Conservation (phyloP, 164 flowering plant genomes). For the Vitis cinerea region DNA sequence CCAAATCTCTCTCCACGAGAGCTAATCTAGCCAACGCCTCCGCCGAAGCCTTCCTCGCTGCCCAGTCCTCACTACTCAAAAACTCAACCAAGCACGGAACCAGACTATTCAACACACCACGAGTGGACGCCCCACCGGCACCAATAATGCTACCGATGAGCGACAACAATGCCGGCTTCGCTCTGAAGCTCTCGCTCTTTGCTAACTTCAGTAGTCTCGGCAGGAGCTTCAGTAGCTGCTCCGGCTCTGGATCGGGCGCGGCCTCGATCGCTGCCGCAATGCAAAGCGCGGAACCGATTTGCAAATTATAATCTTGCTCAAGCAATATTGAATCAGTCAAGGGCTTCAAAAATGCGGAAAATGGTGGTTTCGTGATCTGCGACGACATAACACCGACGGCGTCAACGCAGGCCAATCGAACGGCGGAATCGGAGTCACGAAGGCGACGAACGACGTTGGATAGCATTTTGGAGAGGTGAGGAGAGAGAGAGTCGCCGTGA, state of each 20-base stretch:
- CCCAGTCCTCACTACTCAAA: constrained; percentile 83
- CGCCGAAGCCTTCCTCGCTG: constrained; percentile 80
- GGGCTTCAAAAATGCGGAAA: constrained; percentile 55
- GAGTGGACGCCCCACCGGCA: constrained; percentile 45
- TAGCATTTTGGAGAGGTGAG: constrained; percentile 65
- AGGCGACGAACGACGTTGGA: constrained; percentile 61
- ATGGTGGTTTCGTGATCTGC: constrained; percentile 46
- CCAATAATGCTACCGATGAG: constrained; percentile 58
- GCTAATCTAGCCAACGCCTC: constrained; percentile 73
- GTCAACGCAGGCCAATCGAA: constrained; percentile 70
- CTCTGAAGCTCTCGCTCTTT: constrained; percentile 65
- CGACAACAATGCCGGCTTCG: constrained; percentile 67
- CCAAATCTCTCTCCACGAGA: constrained; percentile 45
- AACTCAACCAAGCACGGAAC: constrained; percentile 57
- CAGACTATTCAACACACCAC: constrained; percentile 42
- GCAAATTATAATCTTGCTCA: constrained; percentile 69
- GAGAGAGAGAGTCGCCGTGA: constrained; percentile 62
- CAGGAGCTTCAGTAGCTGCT: constrained; percentile 47
- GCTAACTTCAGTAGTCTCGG: constrained; percentile 64
- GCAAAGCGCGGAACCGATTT: constrained; percentile 82
- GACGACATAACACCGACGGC: constrained; percentile 53
- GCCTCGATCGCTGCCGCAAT: constrained; percentile 76
- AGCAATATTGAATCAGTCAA: constrained; percentile 53
- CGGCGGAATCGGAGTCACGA: constrained; percentile 73
- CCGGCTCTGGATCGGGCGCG: constrained; percentile 54